Evolutionary conservation across 352 stramenopile species (phyloP).

Genomic region (Pythium utonaiense): DNA sequence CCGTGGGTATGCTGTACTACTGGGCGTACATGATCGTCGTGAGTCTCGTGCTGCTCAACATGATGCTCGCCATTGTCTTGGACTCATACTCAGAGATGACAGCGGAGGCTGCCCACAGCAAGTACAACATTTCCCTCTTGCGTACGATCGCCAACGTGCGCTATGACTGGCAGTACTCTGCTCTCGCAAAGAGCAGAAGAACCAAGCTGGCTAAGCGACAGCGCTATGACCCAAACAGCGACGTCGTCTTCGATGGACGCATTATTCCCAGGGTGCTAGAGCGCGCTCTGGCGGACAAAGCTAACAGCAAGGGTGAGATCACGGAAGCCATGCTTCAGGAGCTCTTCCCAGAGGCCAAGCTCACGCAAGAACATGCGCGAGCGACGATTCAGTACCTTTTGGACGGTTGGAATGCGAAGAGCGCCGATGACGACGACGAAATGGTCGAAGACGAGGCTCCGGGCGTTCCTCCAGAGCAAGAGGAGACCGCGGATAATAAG

Average conservation of each 20-base stretch:
- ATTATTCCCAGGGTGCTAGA: slow-evolving; percentile 21
- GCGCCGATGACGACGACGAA: background rate
- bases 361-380: slow-evolving; percentile 4
- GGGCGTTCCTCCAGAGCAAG: too few species aligned
- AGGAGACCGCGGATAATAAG: background rate
- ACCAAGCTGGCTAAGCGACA: background rate
- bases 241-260: slow-evolving; percentile 14
- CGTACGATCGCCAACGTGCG: slow-evolving; percentile 29
- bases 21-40: slow-evolving; percentile 64
- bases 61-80: slow-evolving; percentile 72
- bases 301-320: slow-evolving; percentile 1
- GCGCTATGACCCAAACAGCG: background rate
- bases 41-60: slow-evolving; percentile 63
- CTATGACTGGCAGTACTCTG: slow-evolving; percentile 21
- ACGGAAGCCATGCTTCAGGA: slow-evolving; percentile 7
- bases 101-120: slow-evolving; percentile 28
- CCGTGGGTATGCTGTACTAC: slow-evolving; percentile 57
- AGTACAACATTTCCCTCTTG: slow-evolving; percentile 19
- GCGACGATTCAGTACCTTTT: slow-evolving; percentile 19
- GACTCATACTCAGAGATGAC: slow-evolving; percentile 50
- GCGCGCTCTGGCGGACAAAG: slow-evolving; percentile 3
- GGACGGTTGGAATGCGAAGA: background rate
- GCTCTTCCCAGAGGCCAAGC: slow-evolving; percentile 14
- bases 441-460: background rate
- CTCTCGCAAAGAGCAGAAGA: background rate